Percentiles rank a stretch among this genome's conserved stretches.
Conservation (phyloP, 192 early-diverging fungal genomes). For the Mortierella hygrophila region DNA sequence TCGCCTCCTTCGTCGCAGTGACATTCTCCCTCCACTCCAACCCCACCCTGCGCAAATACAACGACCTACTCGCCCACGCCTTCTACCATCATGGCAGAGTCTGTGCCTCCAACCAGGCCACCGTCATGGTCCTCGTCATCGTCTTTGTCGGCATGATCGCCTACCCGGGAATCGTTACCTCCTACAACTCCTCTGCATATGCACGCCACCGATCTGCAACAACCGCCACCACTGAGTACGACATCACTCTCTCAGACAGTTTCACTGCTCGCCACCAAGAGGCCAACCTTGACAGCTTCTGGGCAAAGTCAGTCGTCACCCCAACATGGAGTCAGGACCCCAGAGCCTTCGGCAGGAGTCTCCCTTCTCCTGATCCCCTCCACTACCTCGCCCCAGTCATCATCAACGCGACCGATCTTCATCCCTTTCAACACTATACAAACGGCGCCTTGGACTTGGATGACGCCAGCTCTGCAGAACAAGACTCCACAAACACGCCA, state of each 20-base stretch:
- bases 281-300: constrained; percentile 31
- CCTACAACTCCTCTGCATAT: constrained; percentile 49
- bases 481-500: neutral
- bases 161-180: constrained; percentile 62
- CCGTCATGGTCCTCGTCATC: constrained; percentile 64
- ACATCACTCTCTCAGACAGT: constrained; percentile 44
- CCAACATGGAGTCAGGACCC: constrained; percentile 50
- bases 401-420: constrained; percentile 39
- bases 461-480: neutral
- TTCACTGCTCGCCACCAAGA: neutral
- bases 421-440: neutral
- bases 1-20: constrained; percentile 27
- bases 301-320: constrained; percentile 22
- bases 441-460: neutral
- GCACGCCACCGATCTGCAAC: constrained; percentile 19
- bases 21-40: constrained; percentile 40
- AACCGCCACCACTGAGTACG: constrained; percentile 56
- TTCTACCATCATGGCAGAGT: constrained; percentile 75
- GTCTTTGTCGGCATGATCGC: constrained; percentile 69
- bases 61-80: constrained; percentile 36
- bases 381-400: constrained; percentile 42
- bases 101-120: constrained; percentile 72
- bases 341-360: constrained; percentile 13
- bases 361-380: constrained; percentile 23
- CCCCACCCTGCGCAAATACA: constrained; percentile 41